Evolutionary conservation across 306 rosid genomes (phyloP), one percentile per base, ranked within the genome.

Genomic region (Cercis canadensis): DNA sequence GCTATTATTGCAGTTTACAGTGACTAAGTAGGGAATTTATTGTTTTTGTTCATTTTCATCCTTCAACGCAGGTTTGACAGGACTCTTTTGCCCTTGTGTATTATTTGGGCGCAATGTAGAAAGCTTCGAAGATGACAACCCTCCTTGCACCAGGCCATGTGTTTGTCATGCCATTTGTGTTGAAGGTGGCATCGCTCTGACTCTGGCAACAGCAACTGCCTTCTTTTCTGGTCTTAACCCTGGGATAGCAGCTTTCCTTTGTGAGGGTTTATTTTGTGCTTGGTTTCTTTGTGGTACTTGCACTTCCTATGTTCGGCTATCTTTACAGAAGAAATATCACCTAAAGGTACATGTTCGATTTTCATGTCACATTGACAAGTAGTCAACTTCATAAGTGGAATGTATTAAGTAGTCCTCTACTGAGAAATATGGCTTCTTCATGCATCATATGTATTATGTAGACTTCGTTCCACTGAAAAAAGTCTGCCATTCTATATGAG

Each of bases 221-320:
- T 14, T 86, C 64, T 18, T 86, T 55, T 75, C 90, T 65, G 89
- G 88, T 74, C 0, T 85, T 64, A 87, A 92, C 47, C 96, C 92
- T 0, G 87, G 84, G 59, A 84, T 92, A 11, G 18, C 84, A 43
- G 86, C 87, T 71, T 96, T 95, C 66, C 58, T 95, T 37, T 62
- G 81, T 10, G 99, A 95, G 92, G 96, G 99, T 41, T 86, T 92
- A 52, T 54, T 95, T n/a, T 95, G 91, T 79, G 82, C 96, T 36
- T 95, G 99, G 99, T 91, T 97, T 97, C 87, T 95, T 92, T 95
- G 97, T 66, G 97, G 97, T 65, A 87, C 86, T 59, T 89, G 89
- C 74, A 88, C 92, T 36, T 97, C 97, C 75, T 89, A 85, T 69
- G 84, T 83, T 77, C 88, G 99, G 58, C 99, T 89, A 80, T 21